phyloP scores from a whole-genome alignment of 495 filamentous ascomycete genomes.

The Tetracladium marchalianum region DNA sequence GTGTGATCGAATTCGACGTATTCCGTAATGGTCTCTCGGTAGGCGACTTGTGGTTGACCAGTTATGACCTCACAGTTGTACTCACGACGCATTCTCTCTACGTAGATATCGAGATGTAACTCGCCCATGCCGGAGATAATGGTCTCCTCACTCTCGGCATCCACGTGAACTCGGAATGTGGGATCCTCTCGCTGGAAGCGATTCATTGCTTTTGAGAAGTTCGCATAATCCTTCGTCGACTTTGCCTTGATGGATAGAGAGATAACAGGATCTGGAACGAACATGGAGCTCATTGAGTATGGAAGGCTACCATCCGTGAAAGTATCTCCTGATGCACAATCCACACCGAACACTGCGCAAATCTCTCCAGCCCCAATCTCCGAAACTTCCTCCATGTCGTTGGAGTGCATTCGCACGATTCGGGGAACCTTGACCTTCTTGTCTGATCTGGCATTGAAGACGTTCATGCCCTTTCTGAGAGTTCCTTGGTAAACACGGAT shows the following conservation, averaged over 20 bases:
- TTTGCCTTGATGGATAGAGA: slow-evolving; percentile 96
- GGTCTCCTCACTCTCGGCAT: slow-evolving; percentile 83
- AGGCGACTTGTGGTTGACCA: slow-evolving; percentile 95
- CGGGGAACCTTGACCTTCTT: slow-evolving; percentile 96
- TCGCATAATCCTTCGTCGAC: slow-evolving; percentile 79
- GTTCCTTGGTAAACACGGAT: slow-evolving; percentile 97
- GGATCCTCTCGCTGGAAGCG: slow-evolving; percentile 98
- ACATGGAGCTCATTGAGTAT: slow-evolving; percentile 98
- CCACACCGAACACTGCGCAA: slow-evolving; percentile 95
- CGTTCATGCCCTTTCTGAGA: slow-evolving; percentile 75
- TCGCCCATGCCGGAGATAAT: slow-evolving; percentile 99
- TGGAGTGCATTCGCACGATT: slow-evolving; percentile 99
- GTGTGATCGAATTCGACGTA: slow-evolving; percentile 80
- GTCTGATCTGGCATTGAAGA: slow-evolving; percentile 87
- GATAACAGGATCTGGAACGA: slow-evolving; percentile 96
- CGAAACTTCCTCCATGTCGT: slow-evolving; percentile 94
- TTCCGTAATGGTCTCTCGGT: slow-evolving; percentile 84
- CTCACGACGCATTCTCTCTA: slow-evolving; percentile 96
- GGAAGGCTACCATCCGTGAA: slow-evolving; percentile 93
- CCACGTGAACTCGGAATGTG: slow-evolving; percentile 91
- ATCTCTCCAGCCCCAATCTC: slow-evolving; percentile 96
- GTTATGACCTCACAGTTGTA: slow-evolving; percentile 92
- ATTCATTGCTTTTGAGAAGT: slow-evolving; percentile 98
- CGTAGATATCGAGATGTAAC: slow-evolving; percentile 92
- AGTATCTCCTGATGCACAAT: slow-evolving; percentile 95